Evolutionary conservation across 2,329 filamentous ascomycete genomes (phyloP).

Genomic region (Chrysosporium queenslandicum): DNA sequence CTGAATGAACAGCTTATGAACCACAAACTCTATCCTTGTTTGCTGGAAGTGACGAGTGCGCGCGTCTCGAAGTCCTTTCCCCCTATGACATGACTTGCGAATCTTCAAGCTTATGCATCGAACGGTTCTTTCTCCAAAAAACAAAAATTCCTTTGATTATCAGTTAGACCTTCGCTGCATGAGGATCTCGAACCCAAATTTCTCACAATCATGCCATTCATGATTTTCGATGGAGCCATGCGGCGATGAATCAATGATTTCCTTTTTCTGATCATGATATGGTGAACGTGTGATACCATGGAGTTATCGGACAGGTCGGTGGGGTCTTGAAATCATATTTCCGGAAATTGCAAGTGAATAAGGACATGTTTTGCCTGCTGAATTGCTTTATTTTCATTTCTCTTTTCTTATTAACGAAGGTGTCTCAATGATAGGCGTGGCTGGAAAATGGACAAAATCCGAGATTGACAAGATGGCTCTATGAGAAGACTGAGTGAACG

Average conservation of each 20-base stretch:
- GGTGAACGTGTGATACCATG: conserved; percentile 14
- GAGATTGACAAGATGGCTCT: conserved; percentile 4
- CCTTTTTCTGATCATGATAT: conserved; percentile 12
- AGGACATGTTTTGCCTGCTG: conserved; percentile 9
- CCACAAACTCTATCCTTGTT: conserved; percentile 33
- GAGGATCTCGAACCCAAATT: conserved; percentile 5
- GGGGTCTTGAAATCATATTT: conserved; percentile 13
- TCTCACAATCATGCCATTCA: conserved; percentile 11
- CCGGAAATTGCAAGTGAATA: conserved; percentile 13
- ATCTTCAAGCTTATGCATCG: conserved; percentile 7
- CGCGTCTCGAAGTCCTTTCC: conserved; percentile 4
- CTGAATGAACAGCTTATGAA: conserved; percentile 45
- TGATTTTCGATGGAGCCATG: conserved; percentile 12
- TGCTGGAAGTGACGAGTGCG: conserved; percentile 18
- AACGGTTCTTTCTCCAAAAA: conserved; percentile 6
- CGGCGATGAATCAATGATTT: conserved; percentile 12
- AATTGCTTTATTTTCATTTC: background rate
- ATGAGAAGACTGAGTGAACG: conserved; percentile 2
- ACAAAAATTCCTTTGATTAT: background rate
- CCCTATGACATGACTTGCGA: conserved; percentile 9
- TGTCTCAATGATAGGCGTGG: conserved; percentile 3
- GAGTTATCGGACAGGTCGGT: conserved; percentile 12
- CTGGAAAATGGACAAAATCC: background rate
- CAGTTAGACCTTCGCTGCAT: conserved; percentile 9
- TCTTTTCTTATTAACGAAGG: conserved; percentile 2